A percentile compares a stretch with the other conserved stretches of the same genome.
phyloP scores from a whole-genome alignment of 164 flowering plant genomes.

The Stephania cephalantha region DNA sequence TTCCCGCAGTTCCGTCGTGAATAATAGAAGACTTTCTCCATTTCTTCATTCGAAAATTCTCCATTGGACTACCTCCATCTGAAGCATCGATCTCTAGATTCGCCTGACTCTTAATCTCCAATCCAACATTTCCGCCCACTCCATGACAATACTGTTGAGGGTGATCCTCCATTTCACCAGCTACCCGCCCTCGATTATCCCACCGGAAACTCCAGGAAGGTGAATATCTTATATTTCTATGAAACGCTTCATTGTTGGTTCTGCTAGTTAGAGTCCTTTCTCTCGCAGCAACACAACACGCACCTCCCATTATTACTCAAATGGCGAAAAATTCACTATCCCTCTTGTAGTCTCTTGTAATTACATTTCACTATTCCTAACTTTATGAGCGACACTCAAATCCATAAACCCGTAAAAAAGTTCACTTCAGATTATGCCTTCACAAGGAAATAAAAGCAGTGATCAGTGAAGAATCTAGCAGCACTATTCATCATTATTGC shows the following conservation, averaged over 20 bases:
- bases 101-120: constrained; percentile 39
- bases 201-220: constrained; percentile 85
- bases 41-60: constrained; percentile 34
- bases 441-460: not conserved
- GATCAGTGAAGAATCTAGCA: not conserved
- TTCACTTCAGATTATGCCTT: not conserved
- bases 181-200: constrained; percentile 63
- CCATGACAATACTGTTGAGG: constrained; percentile 25
- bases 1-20: constrained; percentile 30
- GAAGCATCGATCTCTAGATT: constrained; percentile 41
- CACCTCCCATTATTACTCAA: constrained; percentile 57
- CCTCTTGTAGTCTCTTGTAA: not conserved
- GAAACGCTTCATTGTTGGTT: constrained; percentile 29
- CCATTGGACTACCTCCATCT: constrained; percentile 59
- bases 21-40: constrained; percentile 47
- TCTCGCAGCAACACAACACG: constrained; percentile 84
- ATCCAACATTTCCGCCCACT: constrained; percentile 27
- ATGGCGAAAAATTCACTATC: constrained; percentile 10
- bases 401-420: constrained; percentile 1
- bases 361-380: not conserved
- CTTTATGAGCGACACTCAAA: constrained; percentile 3
- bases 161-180: constrained; percentile 49
- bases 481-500: not conserved
- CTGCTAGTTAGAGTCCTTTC: constrained; percentile 46
- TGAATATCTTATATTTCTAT: constrained; percentile 53